Evolutionary conservation across 1,284 basidiomycete species (phyloP).

Genomic region (Ustilago vetiveriae): DNA sequence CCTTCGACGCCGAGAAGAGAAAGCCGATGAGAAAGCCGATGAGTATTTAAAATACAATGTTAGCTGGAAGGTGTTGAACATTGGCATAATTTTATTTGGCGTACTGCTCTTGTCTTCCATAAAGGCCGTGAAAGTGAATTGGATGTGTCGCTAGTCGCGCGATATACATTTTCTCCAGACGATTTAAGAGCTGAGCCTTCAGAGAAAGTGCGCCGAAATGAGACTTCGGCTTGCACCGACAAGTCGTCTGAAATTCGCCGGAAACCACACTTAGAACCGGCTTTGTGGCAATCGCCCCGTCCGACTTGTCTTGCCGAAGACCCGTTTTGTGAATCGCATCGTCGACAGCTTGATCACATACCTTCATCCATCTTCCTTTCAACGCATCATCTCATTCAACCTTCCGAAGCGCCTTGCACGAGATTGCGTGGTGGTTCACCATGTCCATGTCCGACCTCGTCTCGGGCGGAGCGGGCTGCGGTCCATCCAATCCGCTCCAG

Average conservation of each 20-base stretch:
- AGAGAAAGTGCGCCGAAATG: no score
- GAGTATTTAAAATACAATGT: no score
- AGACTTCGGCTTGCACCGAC: no score
- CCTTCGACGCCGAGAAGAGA: no score
- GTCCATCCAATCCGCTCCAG: slow-evolving; percentile 64
- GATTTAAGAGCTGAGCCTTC: not conserved
- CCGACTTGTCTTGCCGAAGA: slow-evolving; percentile 2
- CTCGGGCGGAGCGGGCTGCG: slow-evolving; percentile 62
- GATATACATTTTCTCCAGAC: not conserved
- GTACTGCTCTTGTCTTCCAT: no score
- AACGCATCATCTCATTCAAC: not conserved
- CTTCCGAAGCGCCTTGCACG: not conserved
- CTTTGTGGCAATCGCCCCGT: slow-evolving; percentile 21
- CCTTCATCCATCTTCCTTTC: not conserved
- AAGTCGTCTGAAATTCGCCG: no score
- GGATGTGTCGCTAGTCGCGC: slow-evolving; percentile 11
- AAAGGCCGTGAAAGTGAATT: slow-evolving; percentile 1
- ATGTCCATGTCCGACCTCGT: slow-evolving; percentile 64
- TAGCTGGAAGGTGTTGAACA: no score
- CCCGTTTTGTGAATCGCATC: not conserved
- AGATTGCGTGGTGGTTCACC: not conserved
- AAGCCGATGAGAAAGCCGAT: no score
- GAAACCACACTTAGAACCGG: slow-evolving; percentile 3
- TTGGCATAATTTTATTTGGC: no score
- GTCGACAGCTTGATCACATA: no score